Conservation (phyloP, 495 filamentous ascomycete species). For the Wilcoxina mikolae region DNA sequence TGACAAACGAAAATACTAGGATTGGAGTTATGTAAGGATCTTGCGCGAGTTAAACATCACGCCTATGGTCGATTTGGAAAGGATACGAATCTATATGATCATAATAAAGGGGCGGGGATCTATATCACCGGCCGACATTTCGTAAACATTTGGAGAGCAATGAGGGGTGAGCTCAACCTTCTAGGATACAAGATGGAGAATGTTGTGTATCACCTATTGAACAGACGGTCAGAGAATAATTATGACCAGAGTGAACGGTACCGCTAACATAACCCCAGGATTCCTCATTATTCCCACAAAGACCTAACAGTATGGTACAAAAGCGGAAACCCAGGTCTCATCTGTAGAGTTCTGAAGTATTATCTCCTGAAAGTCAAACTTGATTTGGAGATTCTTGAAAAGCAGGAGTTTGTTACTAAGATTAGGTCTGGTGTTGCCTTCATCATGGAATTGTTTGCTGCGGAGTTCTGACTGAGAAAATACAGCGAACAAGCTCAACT, state of each 20-base stretch:
- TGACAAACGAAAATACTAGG: conserved; percentile 28
- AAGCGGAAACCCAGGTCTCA: conserved; percentile 47
- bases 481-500: conserved; percentile 74
- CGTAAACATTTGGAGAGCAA: conserved; percentile 95
- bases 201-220: conserved; percentile 81
- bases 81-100: conserved; percentile 43
- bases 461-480: neutral
- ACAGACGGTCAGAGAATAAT: conserved; percentile 30
- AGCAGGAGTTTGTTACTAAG: conserved; percentile 73
- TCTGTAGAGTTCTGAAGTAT: conserved; percentile 65
- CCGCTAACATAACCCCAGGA: conserved; percentile 39
- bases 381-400: conserved; percentile 78
- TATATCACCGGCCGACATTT: conserved; percentile 81
- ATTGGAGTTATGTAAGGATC: conserved; percentile 75
- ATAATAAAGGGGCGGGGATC: conserved; percentile 59
- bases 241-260: neutral
- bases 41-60: conserved; percentile 56
- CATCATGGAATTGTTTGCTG: neutral
- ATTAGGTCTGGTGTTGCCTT: conserved; percentile 38
- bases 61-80: conserved; percentile 70
- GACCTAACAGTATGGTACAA: conserved; percentile 71
- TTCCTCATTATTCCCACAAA: conserved; percentile 70
- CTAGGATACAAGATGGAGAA: conserved; percentile 96
- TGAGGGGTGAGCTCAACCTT: conserved; percentile 77
- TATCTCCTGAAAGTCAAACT: conserved; percentile 63